Base-by-base conservation (phyloP, 257 asterid species). In the Knoxia roxburghii region DNA sequence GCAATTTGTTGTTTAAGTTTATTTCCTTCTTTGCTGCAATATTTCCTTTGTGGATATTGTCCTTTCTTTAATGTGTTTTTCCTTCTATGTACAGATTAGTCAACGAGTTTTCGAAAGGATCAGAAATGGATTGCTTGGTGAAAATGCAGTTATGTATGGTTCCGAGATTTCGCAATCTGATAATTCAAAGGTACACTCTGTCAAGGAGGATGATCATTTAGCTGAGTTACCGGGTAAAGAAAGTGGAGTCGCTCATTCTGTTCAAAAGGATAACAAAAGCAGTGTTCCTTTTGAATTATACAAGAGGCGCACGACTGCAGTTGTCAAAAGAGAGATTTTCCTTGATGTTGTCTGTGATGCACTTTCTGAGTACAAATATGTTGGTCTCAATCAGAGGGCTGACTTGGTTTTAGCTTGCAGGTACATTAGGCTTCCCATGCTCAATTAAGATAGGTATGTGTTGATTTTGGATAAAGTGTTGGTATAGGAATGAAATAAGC, bases 381-480 rank as follows among this genome's bases (percentile, higher is more conserved):
- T 94, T 72, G 99, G 97, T 48, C 95, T 91, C 61, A 85, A 94
- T 73, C 99, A 94, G 81, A 86, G 97, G 89, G 96, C 88, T 75
- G 97, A 94, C 75, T 80, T 94, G 77, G 70, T 77, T 60, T 78
- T 85, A 67, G 99, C 99, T 79, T 94, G 97, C 95, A 90, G 97
- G 99, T 94, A 87, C 4, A 39, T 30, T 29, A 58, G 23, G 54
- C 51, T n/a, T 41, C 29, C 68, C 46, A 69, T n/a, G 62, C 43
- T 48, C 61, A 72, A 58, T 6, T 61, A 13, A 50, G 49, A 21
- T 18, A 8, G 48, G 56, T 72, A 39, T 37, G 52, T 26, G 15
- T 35, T 45, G 51, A 24, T 54, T 18, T 27, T 24, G 39, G 43
- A 48, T 54, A 33, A 39, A 53, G 30, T 56, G 46, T 21, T 62